Evolutionary conservation across 495 filamentous ascomycete genomes (phyloP).

Genomic region (Lepraria neglecta): DNA sequence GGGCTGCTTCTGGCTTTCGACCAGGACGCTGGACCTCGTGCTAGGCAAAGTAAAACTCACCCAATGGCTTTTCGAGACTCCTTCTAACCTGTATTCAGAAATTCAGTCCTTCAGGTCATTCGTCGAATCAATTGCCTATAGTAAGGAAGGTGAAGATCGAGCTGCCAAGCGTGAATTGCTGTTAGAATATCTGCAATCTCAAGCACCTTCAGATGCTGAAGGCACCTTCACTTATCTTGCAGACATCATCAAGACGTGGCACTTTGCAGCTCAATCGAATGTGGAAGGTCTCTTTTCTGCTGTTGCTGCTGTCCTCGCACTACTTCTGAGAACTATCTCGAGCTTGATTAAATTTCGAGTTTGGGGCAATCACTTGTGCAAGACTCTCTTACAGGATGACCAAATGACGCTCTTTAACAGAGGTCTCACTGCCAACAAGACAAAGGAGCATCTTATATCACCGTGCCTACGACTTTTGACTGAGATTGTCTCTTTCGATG

Average conservation of each 20-base stretch:
- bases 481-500: conserved; percentile 74
- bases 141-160: conserved; percentile 43
- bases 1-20: conserved; percentile 58
- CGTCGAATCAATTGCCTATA: conserved; percentile 55
- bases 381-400: conserved; percentile 63
- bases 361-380: conserved; percentile 64
- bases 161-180: conserved; percentile 55
- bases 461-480: conserved; percentile 73
- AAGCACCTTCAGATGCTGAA: conserved; percentile 52
- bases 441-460: conserved; percentile 78
- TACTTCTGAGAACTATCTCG: conserved; percentile 69
- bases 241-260: conserved; percentile 75
- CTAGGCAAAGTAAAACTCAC: conserved; percentile 54
- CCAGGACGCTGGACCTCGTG: conserved; percentile 50
- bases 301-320: conserved; percentile 66
- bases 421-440: conserved; percentile 63
- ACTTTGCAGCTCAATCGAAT: conserved; percentile 61
- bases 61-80: neutral
- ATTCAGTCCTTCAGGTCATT: conserved; percentile 72
- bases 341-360: conserved; percentile 61
- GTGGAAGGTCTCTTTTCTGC: conserved; percentile 69
- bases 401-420: conserved; percentile 66
- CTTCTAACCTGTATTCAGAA: conserved; percentile 39
- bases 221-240: conserved; percentile 55
- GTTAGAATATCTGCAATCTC: conserved; percentile 63